phyloP scores from a whole-genome alignment of 805 yeast genomes.

The Groenewaldozyma salmanticensis region DNA sequence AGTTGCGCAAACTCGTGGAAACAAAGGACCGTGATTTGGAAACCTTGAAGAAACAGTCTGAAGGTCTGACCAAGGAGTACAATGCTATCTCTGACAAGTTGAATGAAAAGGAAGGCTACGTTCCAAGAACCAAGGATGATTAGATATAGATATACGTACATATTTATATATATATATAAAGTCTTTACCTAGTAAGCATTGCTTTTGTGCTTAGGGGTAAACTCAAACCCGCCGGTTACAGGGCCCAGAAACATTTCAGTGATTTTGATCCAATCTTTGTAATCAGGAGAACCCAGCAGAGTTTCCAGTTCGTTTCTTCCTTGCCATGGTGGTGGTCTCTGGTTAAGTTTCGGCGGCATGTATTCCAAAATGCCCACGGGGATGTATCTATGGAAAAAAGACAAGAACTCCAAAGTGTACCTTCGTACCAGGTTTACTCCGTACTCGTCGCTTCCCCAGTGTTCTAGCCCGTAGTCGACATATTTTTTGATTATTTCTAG shows the following conservation, averaged over 20 bases:
- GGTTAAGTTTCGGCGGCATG: conserved; percentile 80
- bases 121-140: not conserved
- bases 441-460: conserved; percentile 97
- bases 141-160: not conserved
- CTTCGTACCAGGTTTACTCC: conserved; percentile 85
- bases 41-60: conserved; percentile 64
- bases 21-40: conserved; percentile 57
- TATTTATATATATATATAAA: not conserved
- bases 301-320: conserved; percentile 94
- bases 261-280: conserved; percentile 90
- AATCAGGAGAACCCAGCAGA: conserved; percentile 72
- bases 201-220: conserved; percentile 92
- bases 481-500: conserved; percentile 62
- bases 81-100: conserved; percentile 35
- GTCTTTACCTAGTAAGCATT: conserved; percentile 43
- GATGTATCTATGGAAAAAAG: conserved; percentile 87
- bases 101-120: conserved; percentile 17
- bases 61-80: conserved; percentile 54
- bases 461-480: conserved; percentile 76
- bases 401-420: conserved; percentile 85
- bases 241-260: conserved; percentile 94
- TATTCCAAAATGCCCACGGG: conserved; percentile 90
- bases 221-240: conserved; percentile 61
- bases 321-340: conserved; percentile 87
- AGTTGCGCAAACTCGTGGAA: conserved; percentile 43